Evolutionary conservation across 1,284 basidiomycete genomes (phyloP).

Genomic region (Somion occarium): DNA sequence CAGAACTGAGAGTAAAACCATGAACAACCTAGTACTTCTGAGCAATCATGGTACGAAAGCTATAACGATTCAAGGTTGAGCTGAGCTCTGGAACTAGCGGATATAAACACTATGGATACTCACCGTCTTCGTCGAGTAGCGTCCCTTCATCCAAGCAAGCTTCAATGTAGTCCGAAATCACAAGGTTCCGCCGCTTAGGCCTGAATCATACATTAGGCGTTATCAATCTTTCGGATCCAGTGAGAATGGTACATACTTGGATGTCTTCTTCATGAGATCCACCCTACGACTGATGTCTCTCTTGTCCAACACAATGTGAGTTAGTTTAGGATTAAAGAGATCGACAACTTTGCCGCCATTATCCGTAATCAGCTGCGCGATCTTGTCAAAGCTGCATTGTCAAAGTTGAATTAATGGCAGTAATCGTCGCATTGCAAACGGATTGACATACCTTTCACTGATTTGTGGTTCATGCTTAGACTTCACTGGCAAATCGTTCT

Average conservation of each 20-base stretch:
- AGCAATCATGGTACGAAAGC: background rate
- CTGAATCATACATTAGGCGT: conserved; percentile 30
- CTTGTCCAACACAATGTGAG: conserved; percentile 82
- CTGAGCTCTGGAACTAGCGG: background rate
- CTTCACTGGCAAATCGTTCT: conserved; percentile 56
- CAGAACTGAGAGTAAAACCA: too few species aligned
- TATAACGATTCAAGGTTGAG: too few species aligned
- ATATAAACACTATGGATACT: conserved; percentile 18
- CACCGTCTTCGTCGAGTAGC: conserved; percentile 75
- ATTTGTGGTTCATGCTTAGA: conserved; percentile 51
- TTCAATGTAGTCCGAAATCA: conserved; percentile 71
- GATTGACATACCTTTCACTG: conserved; percentile 40
- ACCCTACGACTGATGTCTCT: conserved; percentile 67
- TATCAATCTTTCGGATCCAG: background rate
- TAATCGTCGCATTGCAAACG: background rate
- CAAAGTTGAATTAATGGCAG: conserved; percentile 2
- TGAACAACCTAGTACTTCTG: too few species aligned
- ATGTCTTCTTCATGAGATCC: conserved; percentile 65
- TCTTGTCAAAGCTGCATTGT: conserved; percentile 47
- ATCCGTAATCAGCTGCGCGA: conserved; percentile 48
- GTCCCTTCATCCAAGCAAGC: conserved; percentile 79
- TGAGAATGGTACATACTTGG: conserved; percentile 43
- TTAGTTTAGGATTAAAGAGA: conserved; percentile 72
- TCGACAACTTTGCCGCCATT: conserved; percentile 72
- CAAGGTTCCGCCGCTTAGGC: conserved; percentile 74